Percentiles rank a stretch among this genome's conserved stretches.
Evolutionary conservation across 768 basidiomycete genomes (phyloP).

Genomic region (Tricholoma matsutake): DNA sequence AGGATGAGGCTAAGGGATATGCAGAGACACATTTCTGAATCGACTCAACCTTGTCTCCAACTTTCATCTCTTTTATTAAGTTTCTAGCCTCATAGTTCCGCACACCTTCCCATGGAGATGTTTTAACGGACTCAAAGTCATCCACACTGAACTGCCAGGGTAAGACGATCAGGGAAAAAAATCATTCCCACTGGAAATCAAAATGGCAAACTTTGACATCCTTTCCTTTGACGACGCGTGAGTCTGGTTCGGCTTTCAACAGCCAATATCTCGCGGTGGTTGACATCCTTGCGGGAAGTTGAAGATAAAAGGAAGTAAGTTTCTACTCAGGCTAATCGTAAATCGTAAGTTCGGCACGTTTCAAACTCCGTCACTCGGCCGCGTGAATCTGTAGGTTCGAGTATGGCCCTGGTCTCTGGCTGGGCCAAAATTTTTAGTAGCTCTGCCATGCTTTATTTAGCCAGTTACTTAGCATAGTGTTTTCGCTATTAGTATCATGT

Average conservation of each 20-base stretch:
- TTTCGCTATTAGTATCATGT: too few species aligned
- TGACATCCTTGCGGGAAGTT: neutral
- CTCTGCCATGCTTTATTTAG: too few species aligned
- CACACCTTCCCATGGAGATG: constrained; percentile 86
- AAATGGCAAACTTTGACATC: constrained; percentile 65
- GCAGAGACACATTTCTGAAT: neutral
- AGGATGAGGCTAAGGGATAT: neutral
- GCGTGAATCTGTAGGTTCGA: too few species aligned
- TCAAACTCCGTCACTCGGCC: too few species aligned
- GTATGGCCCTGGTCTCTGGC: too few species aligned
- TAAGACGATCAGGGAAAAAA: neutral
- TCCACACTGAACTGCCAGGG: constrained; percentile 72
- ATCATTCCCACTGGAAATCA: neutral
- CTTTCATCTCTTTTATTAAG: constrained; percentile 77
- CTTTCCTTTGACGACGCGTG: constrained; percentile 80
- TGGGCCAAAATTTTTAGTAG: too few species aligned
- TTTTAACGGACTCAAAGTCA: constrained; percentile 70
- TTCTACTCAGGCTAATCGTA: too few species aligned
- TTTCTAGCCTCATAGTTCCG: constrained; percentile 81
- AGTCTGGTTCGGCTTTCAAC: constrained; percentile 84
- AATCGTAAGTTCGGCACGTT: too few species aligned
- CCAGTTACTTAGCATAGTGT: too few species aligned
- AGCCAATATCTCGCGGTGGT: constrained; percentile 53
- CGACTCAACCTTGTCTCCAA: constrained; percentile 63
- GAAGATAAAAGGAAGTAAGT: too few species aligned